Percentiles rank a stretch among this genome's conserved stretches.
These are phyloP conservation scores for Pseudopithomyces chartarum DNA, from an alignment of 2,329 filamentous ascomycete genomes.

Conservation along the genomic window DNA sequence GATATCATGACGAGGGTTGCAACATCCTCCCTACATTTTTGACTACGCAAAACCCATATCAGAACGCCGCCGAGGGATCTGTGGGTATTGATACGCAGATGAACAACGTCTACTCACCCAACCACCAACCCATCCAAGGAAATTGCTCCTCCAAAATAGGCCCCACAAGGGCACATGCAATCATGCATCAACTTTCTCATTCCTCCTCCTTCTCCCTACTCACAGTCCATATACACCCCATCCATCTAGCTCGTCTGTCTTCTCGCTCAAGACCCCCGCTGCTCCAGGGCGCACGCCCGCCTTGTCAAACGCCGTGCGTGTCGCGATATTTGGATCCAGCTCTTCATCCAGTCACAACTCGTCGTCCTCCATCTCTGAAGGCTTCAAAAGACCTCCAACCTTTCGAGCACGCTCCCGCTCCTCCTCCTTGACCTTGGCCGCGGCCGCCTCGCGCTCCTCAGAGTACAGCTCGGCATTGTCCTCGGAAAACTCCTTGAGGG, in stretches of 20 bases:
- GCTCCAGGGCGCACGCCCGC: constrained; percentile 6
- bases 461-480: constrained; percentile 94
- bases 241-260: constrained; percentile 56
- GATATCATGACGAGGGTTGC: constrained; percentile 29
- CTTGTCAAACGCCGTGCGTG: constrained; percentile 44
- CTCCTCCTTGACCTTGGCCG: constrained; percentile 80
- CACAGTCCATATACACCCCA: constrained; percentile 69
- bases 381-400: constrained; percentile 94
- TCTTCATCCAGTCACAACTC: constrained; percentile 77
- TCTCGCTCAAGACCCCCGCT: constrained; percentile 16
- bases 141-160: constrained; percentile 19
- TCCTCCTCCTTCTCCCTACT: neutral
- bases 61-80: constrained; percentile 24
- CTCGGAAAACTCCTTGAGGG: constrained; percentile 92
- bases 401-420: constrained; percentile 93
- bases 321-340: constrained; percentile 41
- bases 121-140: constrained; percentile 7
- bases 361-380: constrained; percentile 85
- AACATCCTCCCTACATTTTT: constrained; percentile 33
- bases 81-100: constrained; percentile 13
- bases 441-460: constrained; percentile 92
- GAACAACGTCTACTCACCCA: constrained; percentile 10
- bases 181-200: neutral
- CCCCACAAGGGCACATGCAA: neutral
- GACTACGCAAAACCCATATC: constrained; percentile 25